Conservation (phyloP, 2,329 filamentous ascomycete species). For the Alternaria angustiovoidea region DNA sequence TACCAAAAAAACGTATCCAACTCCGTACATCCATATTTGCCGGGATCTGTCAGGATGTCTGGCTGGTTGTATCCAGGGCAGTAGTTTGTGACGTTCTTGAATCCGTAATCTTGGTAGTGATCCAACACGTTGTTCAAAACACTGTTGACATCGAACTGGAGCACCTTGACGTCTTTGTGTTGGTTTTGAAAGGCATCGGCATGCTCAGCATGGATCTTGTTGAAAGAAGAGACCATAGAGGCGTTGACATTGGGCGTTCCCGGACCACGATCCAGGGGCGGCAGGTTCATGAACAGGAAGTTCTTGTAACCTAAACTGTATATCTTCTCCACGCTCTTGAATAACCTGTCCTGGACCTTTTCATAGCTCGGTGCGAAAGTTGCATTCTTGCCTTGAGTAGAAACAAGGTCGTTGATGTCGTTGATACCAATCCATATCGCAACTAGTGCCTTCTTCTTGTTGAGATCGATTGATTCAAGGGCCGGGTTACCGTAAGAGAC, state of each 20-base stretch:
- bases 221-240: conserved; percentile 58
- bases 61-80: conserved; percentile 58
- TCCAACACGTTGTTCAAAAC: conserved; percentile 56
- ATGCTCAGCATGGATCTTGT: conserved; percentile 49
- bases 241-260: conserved; percentile 54
- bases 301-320: conserved; percentile 56
- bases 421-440: conserved; percentile 66
- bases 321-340: conserved; percentile 53
- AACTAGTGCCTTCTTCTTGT: conserved; percentile 55
- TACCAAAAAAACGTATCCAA: conserved; percentile 59
- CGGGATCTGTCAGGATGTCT: conserved; percentile 55
- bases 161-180: conserved; percentile 47
- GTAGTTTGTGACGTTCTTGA: conserved; percentile 57
- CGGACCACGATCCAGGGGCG: conserved; percentile 58
- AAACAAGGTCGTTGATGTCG: conserved; percentile 62
- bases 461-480: conserved; percentile 39
- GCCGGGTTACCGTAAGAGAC: conserved; percentile 55
- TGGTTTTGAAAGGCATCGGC: conserved; percentile 44
- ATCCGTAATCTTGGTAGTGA: conserved; percentile 52
- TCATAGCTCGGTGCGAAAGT: conserved; percentile 58
- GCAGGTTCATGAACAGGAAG: conserved; percentile 62
- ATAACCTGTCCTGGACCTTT: conserved; percentile 52
- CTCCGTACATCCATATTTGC: conserved; percentile 56
- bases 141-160: conserved; percentile 57
- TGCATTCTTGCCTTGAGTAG: conserved; percentile 48